Conservation (phyloP, 163 green algal genomes). For the Coccomyxa subellipsoidea region DNA sequence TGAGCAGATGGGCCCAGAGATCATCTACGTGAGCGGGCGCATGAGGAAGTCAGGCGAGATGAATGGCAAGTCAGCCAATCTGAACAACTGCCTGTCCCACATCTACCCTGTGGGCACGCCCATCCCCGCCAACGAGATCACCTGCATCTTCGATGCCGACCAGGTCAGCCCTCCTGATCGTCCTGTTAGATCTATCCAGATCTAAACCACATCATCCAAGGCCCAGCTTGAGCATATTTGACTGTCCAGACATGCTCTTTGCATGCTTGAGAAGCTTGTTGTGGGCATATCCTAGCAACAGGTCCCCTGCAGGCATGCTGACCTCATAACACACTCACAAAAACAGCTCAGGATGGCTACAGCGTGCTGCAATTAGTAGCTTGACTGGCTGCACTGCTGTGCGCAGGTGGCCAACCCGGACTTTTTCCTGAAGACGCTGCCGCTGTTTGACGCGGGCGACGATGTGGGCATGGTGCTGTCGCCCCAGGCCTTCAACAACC, state of each 20-base stretch:
- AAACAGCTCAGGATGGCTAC: no score
- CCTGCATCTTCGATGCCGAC: constrained; percentile 75
- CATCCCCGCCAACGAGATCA: constrained; percentile 58
- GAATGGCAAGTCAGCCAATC: constrained; percentile 65
- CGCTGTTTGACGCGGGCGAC: constrained; percentile 51
- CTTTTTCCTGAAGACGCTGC: constrained; percentile 75
- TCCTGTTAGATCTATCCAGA: no score
- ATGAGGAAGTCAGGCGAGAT: constrained; percentile 56
- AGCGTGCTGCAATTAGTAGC: no score
- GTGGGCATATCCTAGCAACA: no score
- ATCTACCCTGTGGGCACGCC: constrained; percentile 47
- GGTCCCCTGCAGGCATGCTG: no score
- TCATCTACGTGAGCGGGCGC: constrained; percentile 56
- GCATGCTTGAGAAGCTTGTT: no score
- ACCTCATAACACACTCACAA: no score
- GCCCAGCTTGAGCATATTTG: no score
- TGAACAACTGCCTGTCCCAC: constrained; percentile 54
- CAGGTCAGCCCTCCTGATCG: no score
- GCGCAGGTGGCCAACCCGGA: constrained; percentile 67
- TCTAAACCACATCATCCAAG: no score
- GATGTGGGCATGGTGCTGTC: constrained; percentile 67
- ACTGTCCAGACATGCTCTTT: no score
- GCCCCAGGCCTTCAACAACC: constrained; percentile 63
- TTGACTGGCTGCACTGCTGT: no score
- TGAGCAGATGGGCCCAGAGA: constrained; percentile 36